Evolutionary conservation across 768 basidiomycete genomes (phyloP).

Genomic region (Hypholoma sublateritium): DNA sequence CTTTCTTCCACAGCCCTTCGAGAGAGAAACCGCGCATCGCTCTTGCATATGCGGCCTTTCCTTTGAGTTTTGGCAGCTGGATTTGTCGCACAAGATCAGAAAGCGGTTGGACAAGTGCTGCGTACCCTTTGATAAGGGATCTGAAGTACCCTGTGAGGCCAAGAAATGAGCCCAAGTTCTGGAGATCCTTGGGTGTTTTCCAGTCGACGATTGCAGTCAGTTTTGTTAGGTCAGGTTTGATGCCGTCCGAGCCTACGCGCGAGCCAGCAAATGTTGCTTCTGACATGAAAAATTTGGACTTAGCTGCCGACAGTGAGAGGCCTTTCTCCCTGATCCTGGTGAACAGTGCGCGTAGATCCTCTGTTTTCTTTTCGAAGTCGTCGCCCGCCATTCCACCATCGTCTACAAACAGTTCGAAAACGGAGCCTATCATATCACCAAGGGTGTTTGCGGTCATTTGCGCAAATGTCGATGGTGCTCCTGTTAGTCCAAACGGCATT

Average conservation of each 20-base stretch:
- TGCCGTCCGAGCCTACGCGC: slow-evolving; percentile 27
- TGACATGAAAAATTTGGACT: slow-evolving; percentile 34
- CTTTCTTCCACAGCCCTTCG: slow-evolving; percentile 8
- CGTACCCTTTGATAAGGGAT: slow-evolving; percentile 32
- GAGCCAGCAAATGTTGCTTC: slow-evolving; percentile 36
- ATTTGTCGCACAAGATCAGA: slow-evolving; percentile 24
- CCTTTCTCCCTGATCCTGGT: slow-evolving; percentile 21
- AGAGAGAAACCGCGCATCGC: slow-evolving; percentile 19
- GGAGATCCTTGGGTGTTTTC: slow-evolving; percentile 24
- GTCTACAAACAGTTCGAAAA: slow-evolving; percentile 38
- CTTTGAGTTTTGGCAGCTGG: slow-evolving; percentile 16
- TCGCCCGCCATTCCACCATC: slow-evolving; percentile 33
- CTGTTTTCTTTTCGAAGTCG: slow-evolving; percentile 26
- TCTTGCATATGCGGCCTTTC: slow-evolving; percentile 24
- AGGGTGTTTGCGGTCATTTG: slow-evolving; percentile 24
- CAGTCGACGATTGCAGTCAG: slow-evolving; percentile 37
- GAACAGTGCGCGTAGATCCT: slow-evolving; percentile 25
- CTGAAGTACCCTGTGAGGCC: slow-evolving; percentile 36
- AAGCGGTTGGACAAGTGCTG: slow-evolving; percentile 28
- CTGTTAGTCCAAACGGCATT: slow-evolving; percentile 43
- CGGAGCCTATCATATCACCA: slow-evolving; percentile 23
- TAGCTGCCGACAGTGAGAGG: slow-evolving; percentile 37
- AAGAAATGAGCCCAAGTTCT: slow-evolving; percentile 31
- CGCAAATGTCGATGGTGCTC: slow-evolving; percentile 35
- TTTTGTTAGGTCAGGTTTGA: slow-evolving; percentile 35